phyloP scores from a whole-genome alignment of 495 filamentous ascomycete genomes.

The Rhypophila decipiens region DNA sequence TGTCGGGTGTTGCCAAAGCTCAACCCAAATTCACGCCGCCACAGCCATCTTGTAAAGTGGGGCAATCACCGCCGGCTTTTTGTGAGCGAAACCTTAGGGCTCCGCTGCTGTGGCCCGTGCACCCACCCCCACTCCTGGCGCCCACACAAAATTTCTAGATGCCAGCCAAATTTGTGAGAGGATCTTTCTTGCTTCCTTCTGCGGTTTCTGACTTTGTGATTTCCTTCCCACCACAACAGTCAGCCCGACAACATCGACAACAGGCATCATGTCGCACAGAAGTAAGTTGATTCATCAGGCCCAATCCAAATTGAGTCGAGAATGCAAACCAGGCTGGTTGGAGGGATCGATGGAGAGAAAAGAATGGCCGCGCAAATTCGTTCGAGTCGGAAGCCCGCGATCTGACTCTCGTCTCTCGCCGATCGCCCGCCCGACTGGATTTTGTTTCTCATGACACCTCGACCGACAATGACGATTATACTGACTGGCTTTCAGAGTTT shows the following conservation, averaged over 20 bases:
- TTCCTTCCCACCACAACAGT: slow-evolving; percentile 20
- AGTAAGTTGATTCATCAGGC: slow-evolving; percentile 21
- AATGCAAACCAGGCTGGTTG: no score
- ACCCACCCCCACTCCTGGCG: slow-evolving; percentile 8
- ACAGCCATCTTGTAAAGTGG: no score
- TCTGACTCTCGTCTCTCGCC: no score
- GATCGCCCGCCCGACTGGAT: background rate
- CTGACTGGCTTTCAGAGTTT: slow-evolving; percentile 60
- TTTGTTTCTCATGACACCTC: background rate
- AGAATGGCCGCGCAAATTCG: background rate
- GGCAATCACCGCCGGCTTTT: no score
- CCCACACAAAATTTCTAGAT: slow-evolving; percentile 25
- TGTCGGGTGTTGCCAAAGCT: no score
- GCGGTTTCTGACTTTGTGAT: slow-evolving; percentile 14
- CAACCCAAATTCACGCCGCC: no score
- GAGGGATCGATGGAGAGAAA: no score
- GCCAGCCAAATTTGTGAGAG: slow-evolving; percentile 13
- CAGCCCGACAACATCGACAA: slow-evolving; percentile 12
- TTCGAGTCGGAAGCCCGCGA: no score
- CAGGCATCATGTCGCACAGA: slow-evolving; percentile 32
- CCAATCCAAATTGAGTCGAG: slow-evolving; percentile 7
- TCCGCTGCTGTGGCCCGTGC: slow-evolving; percentile 24
- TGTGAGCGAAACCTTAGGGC: slow-evolving; percentile 26
- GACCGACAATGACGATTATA: background rate
- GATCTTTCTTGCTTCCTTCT: slow-evolving; percentile 10